phyloP scores from a whole-genome alignment of 257 asterid genomes.

The Forsythia suspensa region DNA sequence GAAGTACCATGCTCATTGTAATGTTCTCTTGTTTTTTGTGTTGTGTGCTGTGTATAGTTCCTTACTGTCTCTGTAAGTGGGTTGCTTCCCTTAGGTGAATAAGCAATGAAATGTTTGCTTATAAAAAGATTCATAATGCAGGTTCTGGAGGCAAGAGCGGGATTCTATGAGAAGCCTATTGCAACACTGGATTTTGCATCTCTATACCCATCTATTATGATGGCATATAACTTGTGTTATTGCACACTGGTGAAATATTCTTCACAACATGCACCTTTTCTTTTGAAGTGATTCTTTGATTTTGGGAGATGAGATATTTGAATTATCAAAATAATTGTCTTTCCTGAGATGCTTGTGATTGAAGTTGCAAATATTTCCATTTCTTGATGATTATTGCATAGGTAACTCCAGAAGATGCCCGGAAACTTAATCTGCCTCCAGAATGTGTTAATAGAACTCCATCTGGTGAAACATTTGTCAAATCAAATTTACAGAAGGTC shows the following conservation, averaged over 20 bases:
- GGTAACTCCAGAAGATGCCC: conserved; percentile 86
- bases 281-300: conserved; percentile 9
- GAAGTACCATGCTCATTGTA: background rate
- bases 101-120: conserved; percentile 21
- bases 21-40: conserved; percentile 8
- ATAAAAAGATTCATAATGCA: conserved; percentile 34
- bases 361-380: conserved; percentile 12
- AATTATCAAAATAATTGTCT: conserved; percentile 18
- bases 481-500: conserved; percentile 86
- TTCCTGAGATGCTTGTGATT: background rate
- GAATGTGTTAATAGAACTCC: conserved; percentile 90
- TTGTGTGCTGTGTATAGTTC: background rate
- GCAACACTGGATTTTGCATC: conserved; percentile 99
- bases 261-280: conserved; percentile 2
- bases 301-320: background rate
- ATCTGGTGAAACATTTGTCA: conserved; percentile 95
- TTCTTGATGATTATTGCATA: conserved; percentile 32
- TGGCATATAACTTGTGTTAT: conserved; percentile 97
- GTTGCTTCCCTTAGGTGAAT: conserved; percentile 13
- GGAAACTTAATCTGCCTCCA: conserved; percentile 82
- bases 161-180: conserved; percentile 94
- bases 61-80: conserved; percentile 1
- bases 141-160: conserved; percentile 96
- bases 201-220: conserved; percentile 96
- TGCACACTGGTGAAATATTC: conserved; percentile 78